Conservation (phyloP, 805 yeast genomes). For the Suhomyces sp. region DNA sequence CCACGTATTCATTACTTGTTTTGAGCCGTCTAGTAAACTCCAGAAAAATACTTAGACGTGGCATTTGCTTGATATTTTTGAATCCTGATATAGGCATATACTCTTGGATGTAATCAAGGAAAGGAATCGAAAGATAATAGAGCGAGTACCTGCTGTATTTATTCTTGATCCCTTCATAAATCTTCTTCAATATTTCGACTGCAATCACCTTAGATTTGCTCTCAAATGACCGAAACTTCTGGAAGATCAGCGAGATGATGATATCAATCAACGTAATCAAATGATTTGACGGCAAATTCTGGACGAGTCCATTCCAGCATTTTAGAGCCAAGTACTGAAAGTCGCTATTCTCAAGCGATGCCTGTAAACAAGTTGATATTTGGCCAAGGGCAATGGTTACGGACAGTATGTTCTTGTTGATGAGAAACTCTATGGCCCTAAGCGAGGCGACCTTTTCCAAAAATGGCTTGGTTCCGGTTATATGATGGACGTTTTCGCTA, state of each 20-base stretch:
- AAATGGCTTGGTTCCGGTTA: constrained; percentile 67
- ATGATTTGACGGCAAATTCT: constrained; percentile 52
- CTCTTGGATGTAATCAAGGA: constrained; percentile 21
- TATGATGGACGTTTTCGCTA: constrained; percentile 74
- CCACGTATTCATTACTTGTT: constrained; percentile 67
- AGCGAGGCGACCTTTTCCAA: constrained; percentile 70
- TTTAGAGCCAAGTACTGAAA: constrained; percentile 60
- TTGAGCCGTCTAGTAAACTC: constrained; percentile 56
- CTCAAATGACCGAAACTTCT: constrained; percentile 57
- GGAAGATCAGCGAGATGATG: constrained; percentile 68
- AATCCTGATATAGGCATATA: constrained; percentile 14
- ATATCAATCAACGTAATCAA: constrained; percentile 69
- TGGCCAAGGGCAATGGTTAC: constrained; percentile 66
- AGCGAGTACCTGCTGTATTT: constrained; percentile 44
- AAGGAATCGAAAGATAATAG: constrained; percentile 53
- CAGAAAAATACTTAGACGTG: constrained; percentile 35
- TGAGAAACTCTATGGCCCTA: constrained; percentile 68
- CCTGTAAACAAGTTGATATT: constrained; percentile 79
- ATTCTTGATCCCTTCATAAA: constrained; percentile 29
- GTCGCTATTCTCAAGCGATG: constrained; percentile 62
- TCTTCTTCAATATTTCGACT: constrained; percentile 43
- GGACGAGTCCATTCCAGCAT: constrained; percentile 65
- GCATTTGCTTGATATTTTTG: constrained; percentile 21
- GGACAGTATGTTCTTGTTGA: constrained; percentile 55
- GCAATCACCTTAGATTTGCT: constrained; percentile 50